Percentiles rank a stretch among this genome's conserved stretches.
phyloP scores from a whole-genome alignment of 371 early-diverging fungal genomes.

The Lichtheimia ramosa region DNA sequence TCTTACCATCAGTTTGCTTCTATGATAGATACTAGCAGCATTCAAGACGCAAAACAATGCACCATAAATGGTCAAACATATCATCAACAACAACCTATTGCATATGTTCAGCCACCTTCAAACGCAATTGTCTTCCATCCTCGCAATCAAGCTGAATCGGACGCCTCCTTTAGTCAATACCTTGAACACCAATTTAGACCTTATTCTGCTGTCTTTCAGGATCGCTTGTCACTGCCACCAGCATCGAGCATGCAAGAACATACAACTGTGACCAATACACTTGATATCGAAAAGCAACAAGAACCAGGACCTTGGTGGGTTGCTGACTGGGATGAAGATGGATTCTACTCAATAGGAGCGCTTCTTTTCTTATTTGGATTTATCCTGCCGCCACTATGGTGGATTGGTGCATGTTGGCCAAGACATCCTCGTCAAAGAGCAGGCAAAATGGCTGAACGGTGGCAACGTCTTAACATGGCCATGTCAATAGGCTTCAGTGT shows the following conservation, averaged over 20 bases:
- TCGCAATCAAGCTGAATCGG: slow-evolving; percentile 4
- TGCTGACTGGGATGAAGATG: slow-evolving; percentile 29
- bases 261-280: too few relatives aligned
- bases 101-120: slow-evolving; percentile 5
- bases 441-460: slow-evolving; percentile 47
- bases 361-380: slow-evolving; percentile 47
- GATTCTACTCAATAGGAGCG: slow-evolving; percentile 30
- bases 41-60: too few relatives aligned
- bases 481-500: slow-evolving; percentile 48
- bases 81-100: too few relatives aligned
- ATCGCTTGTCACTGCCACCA: neutral
- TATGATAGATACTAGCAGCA: too few relatives aligned
- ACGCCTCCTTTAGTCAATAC: slow-evolving; percentile 6
- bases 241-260: too few relatives aligned
- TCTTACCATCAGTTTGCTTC: too few relatives aligned
- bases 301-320: slow-evolving; percentile 27
- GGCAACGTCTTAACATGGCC: slow-evolving; percentile 39
- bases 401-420: slow-evolving; percentile 45
- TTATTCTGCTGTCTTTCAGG: neutral
- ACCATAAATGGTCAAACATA: too few relatives aligned
- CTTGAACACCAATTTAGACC: slow-evolving; percentile 6
- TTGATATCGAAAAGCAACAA: too few relatives aligned
- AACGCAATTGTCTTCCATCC: slow-evolving; percentile 5
- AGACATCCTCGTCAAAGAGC: slow-evolving; percentile 24
- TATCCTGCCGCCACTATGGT: slow-evolving; percentile 44